Percentiles rank a stretch among this genome's conserved stretches.
phyloP scores from a whole-genome alignment of 2,329 filamentous ascomycete species.

The Aspergillus texensis region DNA sequence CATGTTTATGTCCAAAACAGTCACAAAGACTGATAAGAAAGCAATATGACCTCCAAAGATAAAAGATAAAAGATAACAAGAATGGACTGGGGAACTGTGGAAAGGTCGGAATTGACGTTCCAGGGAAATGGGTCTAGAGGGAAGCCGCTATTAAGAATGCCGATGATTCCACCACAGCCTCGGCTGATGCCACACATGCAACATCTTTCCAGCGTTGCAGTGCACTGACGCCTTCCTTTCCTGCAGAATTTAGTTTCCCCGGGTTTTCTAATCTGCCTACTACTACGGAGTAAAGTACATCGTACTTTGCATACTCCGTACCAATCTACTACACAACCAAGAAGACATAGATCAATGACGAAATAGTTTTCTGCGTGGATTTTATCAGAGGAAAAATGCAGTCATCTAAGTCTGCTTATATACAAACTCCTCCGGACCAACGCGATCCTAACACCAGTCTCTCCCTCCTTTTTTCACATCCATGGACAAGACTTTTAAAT shows the following conservation, averaged over 20 bases:
- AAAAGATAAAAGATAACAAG: conserved; percentile 1
- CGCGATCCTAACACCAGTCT: conserved; percentile 34
- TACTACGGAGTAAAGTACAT: too few relatives aligned
- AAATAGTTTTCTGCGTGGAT: not conserved
- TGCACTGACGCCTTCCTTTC: not conserved
- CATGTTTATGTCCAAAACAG: conserved; percentile 32
- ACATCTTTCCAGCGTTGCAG: not conserved
- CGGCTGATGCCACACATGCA: conserved; percentile 18
- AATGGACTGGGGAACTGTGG: conserved; percentile 14
- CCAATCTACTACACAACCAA: not conserved
- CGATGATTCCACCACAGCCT: conserved; percentile 8
- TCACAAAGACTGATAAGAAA: conserved; percentile 10
- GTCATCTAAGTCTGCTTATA: conserved; percentile 32
- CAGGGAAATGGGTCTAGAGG: conserved; percentile 12
- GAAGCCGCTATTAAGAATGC: not conserved
- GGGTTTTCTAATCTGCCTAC: not conserved
- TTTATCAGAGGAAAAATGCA: conserved; percentile 21
- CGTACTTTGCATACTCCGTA: not conserved
- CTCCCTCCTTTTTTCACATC: conserved; percentile 26
- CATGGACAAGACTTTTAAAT: conserved; percentile 34
- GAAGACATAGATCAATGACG: not conserved
- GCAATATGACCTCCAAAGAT: conserved; percentile 7
- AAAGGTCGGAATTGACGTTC: conserved; percentile 16
- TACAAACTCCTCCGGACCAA: conserved; percentile 30
- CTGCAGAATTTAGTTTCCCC: not conserved